Conservation (phyloP, 1,139 yeast species). For the Nakaseomyces sp. region DNA sequence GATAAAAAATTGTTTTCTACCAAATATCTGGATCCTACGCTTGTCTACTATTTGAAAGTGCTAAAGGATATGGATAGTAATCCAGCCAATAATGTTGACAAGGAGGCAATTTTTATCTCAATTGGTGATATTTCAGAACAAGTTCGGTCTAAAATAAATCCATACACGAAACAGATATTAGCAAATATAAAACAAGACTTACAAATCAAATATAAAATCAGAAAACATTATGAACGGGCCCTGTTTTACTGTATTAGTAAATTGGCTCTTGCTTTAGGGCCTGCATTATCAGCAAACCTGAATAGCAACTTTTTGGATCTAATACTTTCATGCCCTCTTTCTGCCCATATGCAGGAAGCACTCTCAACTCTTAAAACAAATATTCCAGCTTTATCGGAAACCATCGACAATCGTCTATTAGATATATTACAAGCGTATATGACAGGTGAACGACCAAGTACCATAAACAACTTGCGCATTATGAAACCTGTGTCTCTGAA, state of each 20-base stretch:
- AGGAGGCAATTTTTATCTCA: slow-evolving; percentile 68
- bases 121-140: slow-evolving; percentile 80
- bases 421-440: slow-evolving; percentile 69
- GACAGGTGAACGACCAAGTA: slow-evolving; percentile 72
- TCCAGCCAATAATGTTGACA: slow-evolving; percentile 38
- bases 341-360: slow-evolving; percentile 71
- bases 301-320: slow-evolving; percentile 74
- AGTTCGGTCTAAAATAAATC: slow-evolving; percentile 79
- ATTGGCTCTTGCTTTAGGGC: slow-evolving; percentile 83
- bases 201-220: slow-evolving; percentile 53
- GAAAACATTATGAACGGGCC: slow-evolving; percentile 76
- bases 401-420: slow-evolving; percentile 62
- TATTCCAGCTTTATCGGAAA: slow-evolving; percentile 71
- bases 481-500: slow-evolving; percentile 46
- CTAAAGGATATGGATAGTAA: slow-evolving; percentile 52
- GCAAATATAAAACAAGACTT: slow-evolving; percentile 80
- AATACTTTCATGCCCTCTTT: slow-evolving; percentile 74
- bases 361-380: slow-evolving; percentile 56
- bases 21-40: slow-evolving; percentile 70
- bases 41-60: slow-evolving; percentile 69
- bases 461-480: slow-evolving; percentile 86
- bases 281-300: slow-evolving; percentile 85
- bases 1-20: slow-evolving; percentile 72
- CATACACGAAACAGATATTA: slow-evolving; percentile 77
- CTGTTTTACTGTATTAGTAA: slow-evolving; percentile 84